These are phyloP conservation scores for Gossypium ekmanianum DNA, from an alignment of 345 rosid species.

Conservation along the genomic window DNA sequence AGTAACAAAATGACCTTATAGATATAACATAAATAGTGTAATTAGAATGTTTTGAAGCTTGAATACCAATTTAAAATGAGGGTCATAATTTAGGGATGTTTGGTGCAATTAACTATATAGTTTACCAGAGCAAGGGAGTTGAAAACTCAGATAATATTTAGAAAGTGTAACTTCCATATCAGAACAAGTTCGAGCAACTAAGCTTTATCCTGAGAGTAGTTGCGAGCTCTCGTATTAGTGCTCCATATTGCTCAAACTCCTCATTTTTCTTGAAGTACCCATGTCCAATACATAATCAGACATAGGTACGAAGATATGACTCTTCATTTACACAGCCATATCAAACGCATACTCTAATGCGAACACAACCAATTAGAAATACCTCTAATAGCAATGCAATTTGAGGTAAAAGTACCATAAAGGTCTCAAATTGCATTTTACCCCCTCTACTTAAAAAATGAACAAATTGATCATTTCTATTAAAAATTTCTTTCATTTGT, in stretches of 20 bases:
- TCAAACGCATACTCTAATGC: too few relatives aligned
- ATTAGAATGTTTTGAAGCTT: too few relatives aligned
- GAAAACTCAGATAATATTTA: not conserved
- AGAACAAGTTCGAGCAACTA: conserved; percentile 1
- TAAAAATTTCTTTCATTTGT: too few relatives aligned
- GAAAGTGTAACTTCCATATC: not conserved
- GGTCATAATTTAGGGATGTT: too few relatives aligned
- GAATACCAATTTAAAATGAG: too few relatives aligned
- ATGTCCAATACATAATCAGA: not conserved
- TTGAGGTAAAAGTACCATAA: not conserved
- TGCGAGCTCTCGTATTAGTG: not conserved
- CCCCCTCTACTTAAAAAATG: too few relatives aligned
- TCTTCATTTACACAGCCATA: too few relatives aligned
- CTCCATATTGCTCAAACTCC: not conserved
- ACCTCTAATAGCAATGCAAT: not conserved
- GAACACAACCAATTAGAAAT: not conserved
- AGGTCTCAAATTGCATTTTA: too few relatives aligned
- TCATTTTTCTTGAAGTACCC: not conserved
- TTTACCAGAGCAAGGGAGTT: not conserved
- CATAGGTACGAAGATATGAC: not conserved
- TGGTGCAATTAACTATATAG: too few relatives aligned
- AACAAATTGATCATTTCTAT: too few relatives aligned
- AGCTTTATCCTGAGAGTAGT: not conserved
- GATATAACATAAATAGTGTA: too few relatives aligned
- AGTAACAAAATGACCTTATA: too few relatives aligned